Conservation (phyloP, 2,329 filamentous ascomycete species). For the Periconia sp. region DNA sequence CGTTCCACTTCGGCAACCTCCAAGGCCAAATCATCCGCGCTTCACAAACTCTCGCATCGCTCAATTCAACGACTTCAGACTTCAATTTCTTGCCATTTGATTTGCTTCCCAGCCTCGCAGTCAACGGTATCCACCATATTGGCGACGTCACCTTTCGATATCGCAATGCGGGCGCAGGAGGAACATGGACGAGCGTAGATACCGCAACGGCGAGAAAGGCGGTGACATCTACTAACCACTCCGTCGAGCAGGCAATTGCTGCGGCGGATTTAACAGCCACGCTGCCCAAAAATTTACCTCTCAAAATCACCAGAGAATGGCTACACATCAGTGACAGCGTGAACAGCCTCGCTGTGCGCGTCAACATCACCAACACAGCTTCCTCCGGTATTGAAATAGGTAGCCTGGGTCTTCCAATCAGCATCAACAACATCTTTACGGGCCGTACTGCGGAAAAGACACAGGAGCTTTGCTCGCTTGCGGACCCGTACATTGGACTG, state of each 20-base stretch:
- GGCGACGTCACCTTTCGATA: conserved; percentile 62
- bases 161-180: conserved; percentile 40
- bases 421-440: conserved; percentile 66
- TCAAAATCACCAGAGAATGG: conserved; percentile 58
- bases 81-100: conserved; percentile 62
- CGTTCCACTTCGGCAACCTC: conserved; percentile 13
- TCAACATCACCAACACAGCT: conserved; percentile 54
- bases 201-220: conserved; percentile 48
- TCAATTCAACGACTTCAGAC: conserved; percentile 18
- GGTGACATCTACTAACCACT: conserved; percentile 30
- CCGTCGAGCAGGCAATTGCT: conserved; percentile 34
- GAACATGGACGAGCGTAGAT: conserved; percentile 51
- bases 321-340: conserved; percentile 37
- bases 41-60: conserved; percentile 24
- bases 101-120: conserved; percentile 49
- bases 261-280: conserved; percentile 48
- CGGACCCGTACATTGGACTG: conserved; percentile 63
- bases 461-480: conserved; percentile 55
- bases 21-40: conserved; percentile 18
- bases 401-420: conserved; percentile 59
- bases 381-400: conserved; percentile 54
- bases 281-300: conserved; percentile 36
- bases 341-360: conserved; percentile 55
- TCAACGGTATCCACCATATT: conserved; percentile 59
- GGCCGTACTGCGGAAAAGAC: conserved; percentile 52